Percentiles rank a stretch among this genome's conserved stretches.
These are phyloP conservation scores for Pelargonium citronellum DNA, from an alignment of 441 rosid genomes.

Conservation along the genomic window DNA sequence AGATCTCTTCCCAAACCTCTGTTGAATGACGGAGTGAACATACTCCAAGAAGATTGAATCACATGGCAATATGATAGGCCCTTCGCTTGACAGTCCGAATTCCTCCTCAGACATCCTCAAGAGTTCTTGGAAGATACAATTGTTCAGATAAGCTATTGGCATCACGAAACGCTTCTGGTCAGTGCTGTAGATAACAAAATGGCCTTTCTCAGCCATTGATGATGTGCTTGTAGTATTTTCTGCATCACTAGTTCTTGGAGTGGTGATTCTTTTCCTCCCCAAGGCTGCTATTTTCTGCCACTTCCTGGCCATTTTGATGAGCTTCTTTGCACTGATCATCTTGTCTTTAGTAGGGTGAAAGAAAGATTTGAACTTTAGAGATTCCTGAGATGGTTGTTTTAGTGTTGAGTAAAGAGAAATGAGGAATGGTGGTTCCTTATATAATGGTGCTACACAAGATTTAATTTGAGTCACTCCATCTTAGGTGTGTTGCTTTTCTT, in stretches of 20 bases:
- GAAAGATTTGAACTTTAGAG: no score
- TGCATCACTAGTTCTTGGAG: not conserved
- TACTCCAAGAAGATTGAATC: constrained; percentile 10
- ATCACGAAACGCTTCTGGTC: constrained; percentile 19
- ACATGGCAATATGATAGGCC: constrained; percentile 17
- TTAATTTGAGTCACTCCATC: no score
- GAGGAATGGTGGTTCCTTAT: not conserved
- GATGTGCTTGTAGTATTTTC: not conserved
- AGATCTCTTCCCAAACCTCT: not conserved
- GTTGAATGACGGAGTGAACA: not conserved
- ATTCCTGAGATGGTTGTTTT: not conserved
- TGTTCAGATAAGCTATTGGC: constrained; percentile 25
- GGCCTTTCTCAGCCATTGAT: constrained; percentile 1
- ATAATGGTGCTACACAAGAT: not conserved
- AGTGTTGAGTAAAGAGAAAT: no score
- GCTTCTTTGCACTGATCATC: constrained; percentile 34
- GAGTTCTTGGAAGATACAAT: not conserved
- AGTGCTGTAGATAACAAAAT: not conserved
- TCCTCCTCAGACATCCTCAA: constrained; percentile 6
- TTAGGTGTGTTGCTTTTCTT: no score
- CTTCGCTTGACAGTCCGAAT: constrained; percentile 9
- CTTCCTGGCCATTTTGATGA: constrained; percentile 33
- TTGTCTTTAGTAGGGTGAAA: not conserved
- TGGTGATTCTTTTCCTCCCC: no score
- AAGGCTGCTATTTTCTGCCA: constrained; percentile 32